These are phyloP conservation scores for Hypocreales sp. DNA, from an alignment of 2,329 filamentous ascomycete species.

Conservation along the genomic window DNA sequence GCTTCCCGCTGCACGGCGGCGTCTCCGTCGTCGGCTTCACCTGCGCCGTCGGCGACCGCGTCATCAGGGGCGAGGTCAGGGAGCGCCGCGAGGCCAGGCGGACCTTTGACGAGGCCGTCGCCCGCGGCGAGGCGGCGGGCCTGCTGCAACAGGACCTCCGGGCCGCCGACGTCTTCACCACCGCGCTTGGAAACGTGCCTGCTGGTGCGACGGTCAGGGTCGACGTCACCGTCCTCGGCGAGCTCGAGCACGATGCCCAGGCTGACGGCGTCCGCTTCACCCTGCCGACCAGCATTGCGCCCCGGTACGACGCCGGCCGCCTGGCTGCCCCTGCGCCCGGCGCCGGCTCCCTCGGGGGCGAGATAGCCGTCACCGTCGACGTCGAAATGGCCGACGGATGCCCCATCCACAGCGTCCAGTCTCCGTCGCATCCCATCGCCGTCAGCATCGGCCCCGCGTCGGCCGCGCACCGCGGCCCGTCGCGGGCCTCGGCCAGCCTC, in stretches of 20 bases:
- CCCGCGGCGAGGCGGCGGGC: constrained; percentile 43
- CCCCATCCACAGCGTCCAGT: constrained; percentile 45
- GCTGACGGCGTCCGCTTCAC: constrained; percentile 53
- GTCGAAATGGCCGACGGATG: constrained; percentile 33
- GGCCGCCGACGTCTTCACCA: constrained; percentile 51
- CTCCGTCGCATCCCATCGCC: constrained; percentile 51
- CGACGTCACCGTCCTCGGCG: constrained; percentile 50
- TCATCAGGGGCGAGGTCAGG: constrained; percentile 50
- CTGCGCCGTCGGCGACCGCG: constrained; percentile 44
- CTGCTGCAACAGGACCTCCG: constrained; percentile 46
- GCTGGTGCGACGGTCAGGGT: constrained; percentile 39
- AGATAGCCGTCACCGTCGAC: constrained; percentile 17
- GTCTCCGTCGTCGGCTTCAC: constrained; percentile 54
- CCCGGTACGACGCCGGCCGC: constrained; percentile 49
- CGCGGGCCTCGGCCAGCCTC: constrained; percentile 47
- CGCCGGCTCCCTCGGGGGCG: constrained; percentile 1
- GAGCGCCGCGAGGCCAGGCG: constrained; percentile 45
- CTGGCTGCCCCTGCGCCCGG: background rate
- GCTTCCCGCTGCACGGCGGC: constrained; percentile 59
- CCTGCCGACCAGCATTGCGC: constrained; percentile 51
- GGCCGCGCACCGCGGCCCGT: constrained; percentile 18
- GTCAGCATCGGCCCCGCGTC: constrained; percentile 44
- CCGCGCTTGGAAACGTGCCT: constrained; percentile 52
- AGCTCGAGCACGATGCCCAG: constrained; percentile 57
- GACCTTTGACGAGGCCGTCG: constrained; percentile 42